These are phyloP conservation scores for Trichoderma gamsii DNA, from an alignment of 495 filamentous ascomycete species.

Conservation along the genomic window DNA sequence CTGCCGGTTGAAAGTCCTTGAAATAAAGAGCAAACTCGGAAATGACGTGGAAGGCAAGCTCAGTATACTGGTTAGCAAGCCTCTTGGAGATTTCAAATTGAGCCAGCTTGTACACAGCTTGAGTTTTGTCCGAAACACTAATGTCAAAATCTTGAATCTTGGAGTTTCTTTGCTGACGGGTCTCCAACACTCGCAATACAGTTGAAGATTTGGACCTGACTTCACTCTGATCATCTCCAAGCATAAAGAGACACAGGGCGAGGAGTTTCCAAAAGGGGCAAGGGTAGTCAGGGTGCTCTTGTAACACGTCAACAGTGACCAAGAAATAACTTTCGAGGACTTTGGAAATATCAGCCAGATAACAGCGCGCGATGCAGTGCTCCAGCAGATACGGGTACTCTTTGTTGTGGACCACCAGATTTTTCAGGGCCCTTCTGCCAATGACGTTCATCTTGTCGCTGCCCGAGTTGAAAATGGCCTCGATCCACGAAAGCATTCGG, in stretches of 20 bases:
- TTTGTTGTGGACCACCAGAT: slow-evolving; percentile 83
- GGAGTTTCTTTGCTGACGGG: slow-evolving; percentile 75
- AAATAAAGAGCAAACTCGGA: slow-evolving; percentile 92
- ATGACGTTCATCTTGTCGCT: slow-evolving; percentile 91
- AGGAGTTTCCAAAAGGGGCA: slow-evolving; percentile 87
- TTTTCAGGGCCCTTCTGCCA: slow-evolving; percentile 81
- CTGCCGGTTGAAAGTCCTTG: slow-evolving; percentile 68
- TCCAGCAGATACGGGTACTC: slow-evolving; percentile 77
- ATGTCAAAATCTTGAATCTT: slow-evolving; percentile 96
- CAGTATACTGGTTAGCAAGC: slow-evolving; percentile 79
- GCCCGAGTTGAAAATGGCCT: slow-evolving; percentile 81
- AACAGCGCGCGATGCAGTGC: slow-evolving; percentile 83
- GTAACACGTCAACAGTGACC: slow-evolving; percentile 79
- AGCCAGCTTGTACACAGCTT: slow-evolving; percentile 92
- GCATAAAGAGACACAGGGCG: slow-evolving; percentile 78
- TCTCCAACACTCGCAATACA: slow-evolving; percentile 75
- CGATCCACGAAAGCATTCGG: slow-evolving; percentile 89
- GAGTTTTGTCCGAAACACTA: slow-evolving; percentile 96
- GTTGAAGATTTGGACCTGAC: slow-evolving; percentile 84
- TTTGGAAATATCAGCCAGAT: slow-evolving; percentile 67
- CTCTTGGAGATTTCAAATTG: slow-evolving; percentile 94
- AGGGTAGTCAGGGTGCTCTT: slow-evolving; percentile 70
- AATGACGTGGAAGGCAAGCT: slow-evolving; percentile 86
- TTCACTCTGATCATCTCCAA: slow-evolving; percentile 83
- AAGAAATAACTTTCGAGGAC: slow-evolving; percentile 93